phyloP scores from a whole-genome alignment of 306 rosid species.

The Astragalus membranaceus region DNA sequence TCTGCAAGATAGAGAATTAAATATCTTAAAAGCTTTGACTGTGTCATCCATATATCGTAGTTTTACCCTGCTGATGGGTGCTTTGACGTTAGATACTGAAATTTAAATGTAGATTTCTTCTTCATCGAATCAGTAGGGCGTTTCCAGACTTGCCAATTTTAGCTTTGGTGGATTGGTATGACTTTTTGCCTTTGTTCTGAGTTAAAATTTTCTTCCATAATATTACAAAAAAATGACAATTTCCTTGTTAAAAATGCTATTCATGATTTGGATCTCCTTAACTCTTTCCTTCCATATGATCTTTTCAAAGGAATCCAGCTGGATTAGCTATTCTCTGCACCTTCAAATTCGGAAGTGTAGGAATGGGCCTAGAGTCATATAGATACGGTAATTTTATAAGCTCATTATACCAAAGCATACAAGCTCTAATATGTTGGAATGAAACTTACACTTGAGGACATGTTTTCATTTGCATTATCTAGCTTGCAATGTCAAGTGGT shows the following conservation, averaged over 20 bases:
- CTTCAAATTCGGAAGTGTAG: conserved; percentile 79
- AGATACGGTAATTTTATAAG: conserved; percentile 55
- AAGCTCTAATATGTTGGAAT: not conserved
- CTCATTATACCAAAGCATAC: not conserved
- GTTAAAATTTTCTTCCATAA: not conserved
- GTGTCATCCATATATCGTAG: not conserved
- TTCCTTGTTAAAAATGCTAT: not conserved
- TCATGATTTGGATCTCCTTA: not conserved
- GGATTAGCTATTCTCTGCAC: conserved; percentile 88
- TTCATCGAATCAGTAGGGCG: conserved; percentile 60
- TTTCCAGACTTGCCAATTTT: conserved; percentile 81
- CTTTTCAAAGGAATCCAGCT: conserved; percentile 78
- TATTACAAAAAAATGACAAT: not conserved
- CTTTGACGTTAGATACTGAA: not conserved
- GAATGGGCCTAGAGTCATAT: conserved; percentile 92
- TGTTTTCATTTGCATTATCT: conserved; percentile 7
- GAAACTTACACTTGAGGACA: not conserved
- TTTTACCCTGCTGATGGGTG: not conserved
- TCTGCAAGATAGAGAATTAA: conserved; percentile 15
- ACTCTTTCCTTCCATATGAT: not conserved
- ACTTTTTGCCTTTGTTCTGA: not conserved
- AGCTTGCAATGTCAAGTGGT: conserved; percentile 91
- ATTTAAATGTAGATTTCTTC: conserved; percentile 51
- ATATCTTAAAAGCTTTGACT: not conserved
- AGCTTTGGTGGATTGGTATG: conserved; percentile 84